Conservation (phyloP, 2,329 filamentous ascomycete genomes). For the Colletotrichum simmondsii region DNA sequence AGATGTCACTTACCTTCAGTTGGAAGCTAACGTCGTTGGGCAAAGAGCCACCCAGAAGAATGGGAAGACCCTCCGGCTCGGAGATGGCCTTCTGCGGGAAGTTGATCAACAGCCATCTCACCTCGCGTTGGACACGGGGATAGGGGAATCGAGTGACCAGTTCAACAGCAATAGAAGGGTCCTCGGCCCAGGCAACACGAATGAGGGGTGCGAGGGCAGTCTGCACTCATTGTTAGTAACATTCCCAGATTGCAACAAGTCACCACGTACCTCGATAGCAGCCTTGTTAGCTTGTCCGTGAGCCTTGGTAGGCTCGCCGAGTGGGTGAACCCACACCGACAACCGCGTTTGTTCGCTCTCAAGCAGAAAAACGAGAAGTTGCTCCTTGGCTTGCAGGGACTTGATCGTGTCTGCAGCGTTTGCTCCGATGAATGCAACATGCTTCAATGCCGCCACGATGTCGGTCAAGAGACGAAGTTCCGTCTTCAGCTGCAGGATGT, state of each 20-base stretch:
- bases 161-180: constrained; percentile 87
- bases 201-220: constrained; percentile 72
- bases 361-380: constrained; percentile 82
- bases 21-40: constrained; percentile 85
- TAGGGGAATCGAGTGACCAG: constrained; percentile 83
- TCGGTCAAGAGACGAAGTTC: constrained; percentile 86
- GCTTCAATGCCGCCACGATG: constrained; percentile 74
- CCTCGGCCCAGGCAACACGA: constrained; percentile 87
- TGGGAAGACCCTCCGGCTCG: constrained; percentile 84
- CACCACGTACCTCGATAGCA: constrained; percentile 48
- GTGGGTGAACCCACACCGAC: constrained; percentile 88
- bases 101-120: constrained; percentile 83
- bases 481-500: constrained; percentile 91
- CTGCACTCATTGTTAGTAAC: constrained; percentile 45
- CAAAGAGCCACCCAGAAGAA: constrained; percentile 81
- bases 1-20: constrained; percentile 71
- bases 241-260: neutral
- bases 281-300: constrained; percentile 26
- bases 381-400: constrained; percentile 81
- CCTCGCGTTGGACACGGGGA: constrained; percentile 76
- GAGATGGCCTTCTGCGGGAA: constrained; percentile 85
- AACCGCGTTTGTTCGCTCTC: constrained; percentile 87
- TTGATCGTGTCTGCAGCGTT: constrained; percentile 66
- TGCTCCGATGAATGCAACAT: constrained; percentile 69
- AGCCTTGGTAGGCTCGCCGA: constrained; percentile 63